These are phyloP conservation scores for Saccharomyces hybrid DNA, from an alignment of 1,139 yeast species.

Conservation along the genomic window DNA sequence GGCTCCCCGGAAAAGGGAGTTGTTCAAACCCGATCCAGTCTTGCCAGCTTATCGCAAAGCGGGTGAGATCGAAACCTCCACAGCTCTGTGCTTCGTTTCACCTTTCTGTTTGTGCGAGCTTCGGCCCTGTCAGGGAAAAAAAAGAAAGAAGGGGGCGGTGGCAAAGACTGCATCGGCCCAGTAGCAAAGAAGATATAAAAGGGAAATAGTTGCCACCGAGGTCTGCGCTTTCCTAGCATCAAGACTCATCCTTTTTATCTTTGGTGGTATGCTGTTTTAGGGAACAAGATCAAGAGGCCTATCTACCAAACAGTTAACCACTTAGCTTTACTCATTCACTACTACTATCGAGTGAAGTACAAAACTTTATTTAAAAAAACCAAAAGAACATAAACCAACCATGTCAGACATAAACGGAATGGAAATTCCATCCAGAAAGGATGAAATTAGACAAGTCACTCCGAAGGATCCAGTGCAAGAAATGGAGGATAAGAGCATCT, in stretches of 20 bases:
- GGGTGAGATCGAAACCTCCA: neutral
- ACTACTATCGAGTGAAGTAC: neutral
- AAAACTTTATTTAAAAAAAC: neutral
- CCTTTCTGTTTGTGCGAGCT: slow-evolving; percentile 1
- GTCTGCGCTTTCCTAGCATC: neutral
- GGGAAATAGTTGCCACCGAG: neutral
- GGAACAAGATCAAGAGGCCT: neutral
- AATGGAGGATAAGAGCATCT: neutral
- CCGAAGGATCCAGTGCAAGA: neutral
- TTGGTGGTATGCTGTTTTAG: neutral
- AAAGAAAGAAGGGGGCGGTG: slow-evolving; percentile 1
- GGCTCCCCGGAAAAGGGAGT: neutral
- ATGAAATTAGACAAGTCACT: neutral
- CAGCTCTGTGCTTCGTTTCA: neutral
- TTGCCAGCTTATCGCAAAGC: neutral
- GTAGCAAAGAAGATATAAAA: neutral
- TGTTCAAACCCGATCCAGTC: neutral
- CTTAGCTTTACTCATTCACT: neutral
- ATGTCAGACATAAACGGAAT: neutral
- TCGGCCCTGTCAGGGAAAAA: slow-evolving; percentile 1
- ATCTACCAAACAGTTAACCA: neutral
- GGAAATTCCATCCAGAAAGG: neutral
- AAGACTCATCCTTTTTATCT: neutral
- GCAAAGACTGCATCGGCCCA: slow-evolving; percentile 1
- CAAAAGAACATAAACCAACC: neutral